phyloP scores from a whole-genome alignment of 2,329 filamentous ascomycete genomes.

The Phyllosticta citrichinensis region DNA sequence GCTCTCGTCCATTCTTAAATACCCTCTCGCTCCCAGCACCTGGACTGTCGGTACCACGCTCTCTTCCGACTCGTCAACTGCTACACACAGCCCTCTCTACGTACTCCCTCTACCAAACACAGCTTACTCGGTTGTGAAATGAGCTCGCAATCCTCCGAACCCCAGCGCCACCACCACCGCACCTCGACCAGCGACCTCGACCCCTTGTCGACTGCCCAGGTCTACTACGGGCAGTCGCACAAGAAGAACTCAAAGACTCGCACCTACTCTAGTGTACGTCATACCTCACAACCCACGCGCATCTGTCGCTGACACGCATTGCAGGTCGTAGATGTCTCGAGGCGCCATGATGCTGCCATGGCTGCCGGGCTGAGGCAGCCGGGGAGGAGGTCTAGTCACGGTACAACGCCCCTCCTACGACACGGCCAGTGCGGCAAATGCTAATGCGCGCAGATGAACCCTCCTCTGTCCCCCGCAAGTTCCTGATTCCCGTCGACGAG shows the following conservation, averaged over 20 bases:
- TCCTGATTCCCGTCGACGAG: slow-evolving; percentile 75
- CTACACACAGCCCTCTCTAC: neutral
- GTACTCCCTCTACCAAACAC: neutral
- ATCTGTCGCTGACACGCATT: neutral
- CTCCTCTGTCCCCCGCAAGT: slow-evolving; percentile 60
- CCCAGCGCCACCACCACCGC: slow-evolving; percentile 21
- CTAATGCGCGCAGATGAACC: slow-evolving; percentile 54
- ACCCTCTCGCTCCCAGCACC: slow-evolving; percentile 3
- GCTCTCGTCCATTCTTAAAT: neutral
- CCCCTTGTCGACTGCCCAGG: slow-evolving; percentile 46
- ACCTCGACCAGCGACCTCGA: slow-evolving; percentile 38
- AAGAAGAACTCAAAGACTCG: slow-evolving; percentile 39
- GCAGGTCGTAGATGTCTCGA: slow-evolving; percentile 5
- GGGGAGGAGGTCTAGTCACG: slow-evolving; percentile 29
- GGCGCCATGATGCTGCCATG: slow-evolving; percentile 21
- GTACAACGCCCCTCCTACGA: slow-evolving; percentile 14
- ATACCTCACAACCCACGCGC: neutral
- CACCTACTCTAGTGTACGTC: slow-evolving; percentile 47
- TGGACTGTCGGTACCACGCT: slow-evolving; percentile 1
- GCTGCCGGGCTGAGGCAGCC: slow-evolving; percentile 18
- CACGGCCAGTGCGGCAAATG: neutral
- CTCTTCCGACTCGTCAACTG: neutral
- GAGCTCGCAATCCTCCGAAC: slow-evolving; percentile 28
- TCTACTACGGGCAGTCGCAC: slow-evolving; percentile 50
- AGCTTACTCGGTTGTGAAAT: slow-evolving; percentile 14